Evolutionary conservation across 768 basidiomycete species (phyloP), one percentile per base, ranked within the genome.

Genomic region (Naganishia onofrii): DNA sequence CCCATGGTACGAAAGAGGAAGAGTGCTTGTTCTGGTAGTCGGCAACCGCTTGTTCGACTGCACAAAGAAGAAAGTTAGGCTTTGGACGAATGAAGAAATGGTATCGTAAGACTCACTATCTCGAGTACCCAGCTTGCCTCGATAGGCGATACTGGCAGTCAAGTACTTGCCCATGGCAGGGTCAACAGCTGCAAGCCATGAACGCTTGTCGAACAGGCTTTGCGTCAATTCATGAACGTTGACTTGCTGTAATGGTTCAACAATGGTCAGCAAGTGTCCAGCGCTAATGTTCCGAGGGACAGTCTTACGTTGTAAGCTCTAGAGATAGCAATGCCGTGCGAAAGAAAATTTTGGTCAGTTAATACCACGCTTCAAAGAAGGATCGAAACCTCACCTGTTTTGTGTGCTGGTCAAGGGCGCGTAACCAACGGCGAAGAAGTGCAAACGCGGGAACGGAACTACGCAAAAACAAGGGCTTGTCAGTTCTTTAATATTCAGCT

Each of bases 381-480:
- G 15, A 26, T n/a, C 28, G 28, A 12, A 26, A 29, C 8, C 29
- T 44, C n/a, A 63, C 60, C 60, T 72, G 28, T 74, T 70, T 31
- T 65, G 58, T 2, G 72, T 67, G n/a, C 73, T 66, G 57, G 73
- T 70, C 54, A 78, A 74, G 89, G 79, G 80, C 15, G 79, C 79
- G 71, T 76, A 95, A 70, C 95, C 93, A 69, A 93, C 93, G 87
- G 96, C 91, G 87, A 98, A 98, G 88, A 98, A 98, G 83, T 99
- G 95, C 28, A 99, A 90, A 89, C 94, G 93, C 55, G 93, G 93
- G 91, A 95, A 95, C 19, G 93, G 93, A 80, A 95, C 93, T 92
- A 74, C 0, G 26, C n/a, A 10, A 60, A 29, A 29, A 2, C 23
- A 51, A 7, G 13, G 42, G 13, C 63, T 23, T 21, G 13, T 36